Percentiles rank a stretch among this genome's conserved stretches.
Evolutionary conservation across 2,329 filamentous ascomycete species (phyloP).

Genomic region (Hypoxylon sp.): DNA sequence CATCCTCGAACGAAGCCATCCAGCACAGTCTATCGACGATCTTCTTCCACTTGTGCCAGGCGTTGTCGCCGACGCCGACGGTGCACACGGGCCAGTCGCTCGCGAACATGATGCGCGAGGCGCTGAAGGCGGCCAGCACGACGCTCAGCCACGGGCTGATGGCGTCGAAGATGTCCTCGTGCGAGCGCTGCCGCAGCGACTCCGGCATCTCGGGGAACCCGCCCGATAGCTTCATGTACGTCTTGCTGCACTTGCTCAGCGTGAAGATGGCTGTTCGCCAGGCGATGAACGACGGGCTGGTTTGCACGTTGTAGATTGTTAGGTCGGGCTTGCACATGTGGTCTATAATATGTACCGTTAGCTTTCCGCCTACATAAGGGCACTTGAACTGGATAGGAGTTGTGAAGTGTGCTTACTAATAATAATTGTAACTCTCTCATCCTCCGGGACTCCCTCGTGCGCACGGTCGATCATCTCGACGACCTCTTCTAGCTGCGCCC

Average conservation of each 20-base stretch:
- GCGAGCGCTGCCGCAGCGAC: constrained; percentile 63
- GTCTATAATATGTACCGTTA: constrained; percentile 68
- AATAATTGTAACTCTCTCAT: constrained; percentile 75
- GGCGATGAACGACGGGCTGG: constrained; percentile 71
- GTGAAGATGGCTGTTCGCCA: constrained; percentile 79
- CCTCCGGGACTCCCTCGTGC: constrained; percentile 71
- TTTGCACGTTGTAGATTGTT: constrained; percentile 69
- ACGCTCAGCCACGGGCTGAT: constrained; percentile 80
- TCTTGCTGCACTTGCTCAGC: constrained; percentile 73
- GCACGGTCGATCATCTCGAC: constrained; percentile 78
- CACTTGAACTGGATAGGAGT: background rate
- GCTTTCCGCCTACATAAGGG: constrained; percentile 1
- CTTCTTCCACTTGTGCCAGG: constrained; percentile 82
- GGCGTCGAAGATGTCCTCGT: constrained; percentile 72
- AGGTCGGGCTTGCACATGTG: constrained; percentile 93
- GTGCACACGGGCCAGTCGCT: constrained; percentile 96
- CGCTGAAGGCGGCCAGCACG: constrained; percentile 79
- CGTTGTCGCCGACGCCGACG: constrained; percentile 67
- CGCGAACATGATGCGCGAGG: constrained; percentile 85
- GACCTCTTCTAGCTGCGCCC: constrained; percentile 79
- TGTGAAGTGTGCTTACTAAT: constrained; percentile 70
- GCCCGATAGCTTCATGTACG: constrained; percentile 95
- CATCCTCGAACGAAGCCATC: constrained; percentile 71
- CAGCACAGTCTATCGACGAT: constrained; percentile 78
- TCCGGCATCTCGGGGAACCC: constrained; percentile 83